Evolutionary conservation across 306 rosid genomes (phyloP), one percentile per base, ranked within the genome.

Genomic region (Carpinus viminea): DNA sequence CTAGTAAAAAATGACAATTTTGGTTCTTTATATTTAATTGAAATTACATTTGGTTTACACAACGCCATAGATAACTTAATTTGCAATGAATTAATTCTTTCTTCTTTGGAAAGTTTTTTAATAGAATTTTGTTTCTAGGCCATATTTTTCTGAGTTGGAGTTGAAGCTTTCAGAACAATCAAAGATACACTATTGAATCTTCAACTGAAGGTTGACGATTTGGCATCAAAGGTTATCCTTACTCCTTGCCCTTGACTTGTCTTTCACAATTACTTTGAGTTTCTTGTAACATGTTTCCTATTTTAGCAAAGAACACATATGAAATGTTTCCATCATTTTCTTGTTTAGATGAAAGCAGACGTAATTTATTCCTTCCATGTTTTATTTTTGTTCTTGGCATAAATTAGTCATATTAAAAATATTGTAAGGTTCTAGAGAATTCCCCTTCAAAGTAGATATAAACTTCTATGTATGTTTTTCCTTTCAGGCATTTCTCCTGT

Each of bases 81-180:
- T 24, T 24, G 26, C 26, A 24, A 1, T 24, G 0, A 24, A 24
- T 24, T 24, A 24, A 24, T 24, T 24, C 0, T 24, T 24, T 24
- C 26, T 24, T 24, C 26, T 24, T 24, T 24, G 26, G 26, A 24
- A 24, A 24, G 26, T 24, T 24, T 24, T 76, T 78, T 82, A 84
- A 79, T 82, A 54, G 21, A 77, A 81, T 75, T 76, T 57, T 55
- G 68, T 85, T 85, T 89, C 85, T 88, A 94, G 98, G 89, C 97
- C 96, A 75, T 97, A 94, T 69, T 95, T 92, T 77, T 89, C 97
- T 47, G 98, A 94, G 89, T 85, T 94, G 79, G 98, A 92, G 87
- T 68, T 89, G 51, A 94, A 94, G 83, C 91, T 94, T 82, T 78
- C 95, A 73, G 98, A 94, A 77, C 98, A 94, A 84, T 86, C 97